Evolutionary conservation across 1,284 basidiomycete species (phyloP).

Genomic region (Cryptococcus jaspeensis): DNA sequence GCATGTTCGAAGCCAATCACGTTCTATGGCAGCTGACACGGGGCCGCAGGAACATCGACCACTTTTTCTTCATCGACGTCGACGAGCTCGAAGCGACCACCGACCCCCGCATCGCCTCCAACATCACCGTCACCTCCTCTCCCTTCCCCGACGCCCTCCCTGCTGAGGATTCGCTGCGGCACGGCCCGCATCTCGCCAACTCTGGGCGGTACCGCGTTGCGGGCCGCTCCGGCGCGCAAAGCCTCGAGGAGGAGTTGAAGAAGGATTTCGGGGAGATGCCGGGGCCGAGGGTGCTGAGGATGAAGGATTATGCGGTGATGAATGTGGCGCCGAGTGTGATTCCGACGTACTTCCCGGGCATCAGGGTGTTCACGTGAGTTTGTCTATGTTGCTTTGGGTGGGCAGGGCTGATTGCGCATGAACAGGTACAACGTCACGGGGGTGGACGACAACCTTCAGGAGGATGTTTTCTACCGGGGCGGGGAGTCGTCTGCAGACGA

Average conservation of each 20-base stretch:
- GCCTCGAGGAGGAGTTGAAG: slow-evolving; percentile 36
- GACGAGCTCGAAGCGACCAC: slow-evolving; percentile 40
- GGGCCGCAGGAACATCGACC: slow-evolving; percentile 49
- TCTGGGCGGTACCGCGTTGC: slow-evolving; percentile 29
- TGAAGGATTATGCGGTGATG: slow-evolving; percentile 69
- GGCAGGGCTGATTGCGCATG: background rate
- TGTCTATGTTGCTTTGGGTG: background rate
- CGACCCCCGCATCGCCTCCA: background rate
- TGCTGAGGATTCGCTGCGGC: slow-evolving; percentile 9
- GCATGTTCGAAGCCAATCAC: slow-evolving; percentile 3
- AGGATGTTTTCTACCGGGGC: slow-evolving; percentile 5
- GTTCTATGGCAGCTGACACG: background rate
- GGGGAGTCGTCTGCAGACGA: slow-evolving; percentile 1
- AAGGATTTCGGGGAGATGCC: slow-evolving; percentile 49
- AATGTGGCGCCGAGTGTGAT: slow-evolving; percentile 79
- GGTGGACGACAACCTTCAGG: slow-evolving; percentile 19
- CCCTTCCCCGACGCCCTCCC: background rate
- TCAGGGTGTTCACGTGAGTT: slow-evolving; percentile 71
- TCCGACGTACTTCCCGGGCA: slow-evolving; percentile 82
- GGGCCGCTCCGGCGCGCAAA: slow-evolving; percentile 31
- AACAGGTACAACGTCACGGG: slow-evolving; percentile 63
- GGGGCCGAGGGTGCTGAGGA: slow-evolving; percentile 57
- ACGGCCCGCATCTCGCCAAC: slow-evolving; percentile 25
- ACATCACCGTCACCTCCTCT: background rate
- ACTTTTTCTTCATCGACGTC: slow-evolving; percentile 53